Evolutionary conservation across 1,284 basidiomycete species (phyloP).

Genomic region (Stygiomarasmius scandens): DNA sequence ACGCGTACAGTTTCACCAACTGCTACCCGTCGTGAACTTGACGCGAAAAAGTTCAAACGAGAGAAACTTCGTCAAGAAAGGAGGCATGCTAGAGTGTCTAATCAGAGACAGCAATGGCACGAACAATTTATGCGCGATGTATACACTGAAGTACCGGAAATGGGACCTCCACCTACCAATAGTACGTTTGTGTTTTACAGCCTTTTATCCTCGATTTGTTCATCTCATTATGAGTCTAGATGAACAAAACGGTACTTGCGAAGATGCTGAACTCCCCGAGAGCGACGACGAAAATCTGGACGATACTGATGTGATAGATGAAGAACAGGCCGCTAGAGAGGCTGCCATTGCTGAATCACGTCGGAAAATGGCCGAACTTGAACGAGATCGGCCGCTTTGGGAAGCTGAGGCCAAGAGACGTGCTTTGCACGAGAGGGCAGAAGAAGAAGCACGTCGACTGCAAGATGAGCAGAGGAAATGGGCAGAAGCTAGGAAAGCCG

Average conservation of each 20-base stretch:
- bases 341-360: conserved; percentile 65
- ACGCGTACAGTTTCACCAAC: conserved; percentile 49
- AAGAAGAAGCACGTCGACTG: conserved; percentile 41
- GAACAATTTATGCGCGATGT: conserved; percentile 44
- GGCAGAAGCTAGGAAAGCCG: conserved; percentile 35
- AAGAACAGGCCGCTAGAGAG: conserved; percentile 40
- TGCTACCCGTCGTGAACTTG: conserved; percentile 39
- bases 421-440: conserved; percentile 44
- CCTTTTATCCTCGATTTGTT: not conserved
- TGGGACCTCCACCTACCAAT: conserved; percentile 15
- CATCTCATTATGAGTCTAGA: not conserved
- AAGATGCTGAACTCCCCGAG: conserved; percentile 21
- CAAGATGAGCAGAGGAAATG: conserved; percentile 38
- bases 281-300: conserved; percentile 18
- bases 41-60: conserved; percentile 38
- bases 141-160: conserved; percentile 34
- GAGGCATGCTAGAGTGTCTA: conserved; percentile 38
- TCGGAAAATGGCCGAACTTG: conserved; percentile 68
- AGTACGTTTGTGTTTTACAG: not conserved
- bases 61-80: conserved; percentile 42
- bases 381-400: conserved; percentile 66
- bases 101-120: conserved; percentile 40
- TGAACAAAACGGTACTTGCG: conserved; percentile 14
- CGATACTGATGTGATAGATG: conserved; percentile 19
- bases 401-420: conserved; percentile 53